phyloP scores from a whole-genome alignment of 129 eudicot species.

The Tanacetum coccineum region DNA sequence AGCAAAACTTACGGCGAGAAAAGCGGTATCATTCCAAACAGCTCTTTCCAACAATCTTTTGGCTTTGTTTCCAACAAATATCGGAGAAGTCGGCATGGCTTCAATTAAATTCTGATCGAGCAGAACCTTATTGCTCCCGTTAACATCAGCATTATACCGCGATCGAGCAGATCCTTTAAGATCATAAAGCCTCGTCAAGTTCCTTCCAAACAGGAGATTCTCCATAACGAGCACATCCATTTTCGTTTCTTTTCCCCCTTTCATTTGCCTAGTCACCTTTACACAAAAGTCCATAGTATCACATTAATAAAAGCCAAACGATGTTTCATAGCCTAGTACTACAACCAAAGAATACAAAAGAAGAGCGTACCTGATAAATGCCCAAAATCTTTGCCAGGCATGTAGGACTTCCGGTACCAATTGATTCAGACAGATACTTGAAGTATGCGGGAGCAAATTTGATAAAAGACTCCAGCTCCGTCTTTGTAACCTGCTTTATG shows the following conservation, averaged over 20 bases:
- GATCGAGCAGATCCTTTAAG: conserved; percentile 94
- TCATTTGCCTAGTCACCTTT: conserved; percentile 77
- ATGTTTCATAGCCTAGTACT: too few relatives aligned
- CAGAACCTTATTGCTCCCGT: conserved; percentile 89
- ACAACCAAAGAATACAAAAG: too few relatives aligned
- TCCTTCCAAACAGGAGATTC: conserved; percentile 91
- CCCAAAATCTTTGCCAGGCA: conserved; percentile 96
- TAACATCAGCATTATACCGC: conserved; percentile 88
- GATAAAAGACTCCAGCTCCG: conserved; percentile 92
- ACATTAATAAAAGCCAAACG: neutral
- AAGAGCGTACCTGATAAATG: conserved; percentile 81
- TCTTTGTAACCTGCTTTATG: conserved; percentile 96
- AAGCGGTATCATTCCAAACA: conserved; percentile 98
- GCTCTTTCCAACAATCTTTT: conserved; percentile 89
- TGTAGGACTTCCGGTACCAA: conserved; percentile 80
- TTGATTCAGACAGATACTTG: conserved; percentile 84
- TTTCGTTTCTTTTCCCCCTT: conserved; percentile 89
- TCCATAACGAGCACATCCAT: conserved; percentile 98
- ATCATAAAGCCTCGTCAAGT: conserved; percentile 85
- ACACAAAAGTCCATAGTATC: neutral
- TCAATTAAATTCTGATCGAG: conserved; percentile 96
- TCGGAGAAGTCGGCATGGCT: conserved; percentile 99
- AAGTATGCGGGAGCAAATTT: conserved; percentile 93
- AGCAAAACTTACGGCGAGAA: conserved; percentile 81
- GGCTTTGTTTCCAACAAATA: conserved; percentile 96